Base-by-base conservation (phyloP, 1,284 basidiomycete species). In the Boletus sp. region DNA sequence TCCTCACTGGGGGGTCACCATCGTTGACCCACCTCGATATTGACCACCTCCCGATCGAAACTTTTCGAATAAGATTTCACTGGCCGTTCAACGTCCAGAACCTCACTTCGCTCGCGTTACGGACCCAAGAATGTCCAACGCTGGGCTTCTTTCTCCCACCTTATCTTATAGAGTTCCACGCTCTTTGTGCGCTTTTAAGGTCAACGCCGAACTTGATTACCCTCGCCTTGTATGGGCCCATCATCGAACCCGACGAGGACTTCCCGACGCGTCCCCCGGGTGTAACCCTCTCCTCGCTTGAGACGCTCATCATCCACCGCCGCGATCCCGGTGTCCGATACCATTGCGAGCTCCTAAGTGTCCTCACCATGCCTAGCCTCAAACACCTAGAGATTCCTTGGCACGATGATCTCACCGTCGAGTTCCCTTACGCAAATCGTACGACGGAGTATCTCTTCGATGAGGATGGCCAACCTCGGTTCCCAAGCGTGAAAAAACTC, bases 381-480 rank as follows among this genome's bases (percentile, higher is more conserved):
- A 58, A 49, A 53, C 58, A 20, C 18, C 58, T 70, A 31, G 64
- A 67, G 46, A 58, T 68, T 24, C 66, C 59, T 1, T 67, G 64
- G 66, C 63, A 66, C 20, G 63, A 69, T 3, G 63, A 61, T 36
- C 61, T 67, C 37, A 31, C 37, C 7, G 47, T 55, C 2, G 59
- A 63, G 50, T 31, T 42, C 18, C 51, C 56, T n/a, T 12, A 43
- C 18, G 27, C n/a, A 3, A 42, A 69, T n/a, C 63, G 33, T 2
- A 39, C 41, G 3, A 48, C 55, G 9, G 22, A 46, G 12, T 70
- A 60, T 47, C 56, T 67, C n/a, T 55, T 67, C 1, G 15, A 63
- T 7, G 52, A 1, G 0, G 31, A 67, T 24, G 60, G 62, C n/a
- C 31, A 20, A 9, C 64, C 61, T 7, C 46, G 50, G 35, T 67